Base-by-base conservation (phyloP, 495 filamentous ascomycete species). In the Lasiosphaeriaceae sp. region DNA sequence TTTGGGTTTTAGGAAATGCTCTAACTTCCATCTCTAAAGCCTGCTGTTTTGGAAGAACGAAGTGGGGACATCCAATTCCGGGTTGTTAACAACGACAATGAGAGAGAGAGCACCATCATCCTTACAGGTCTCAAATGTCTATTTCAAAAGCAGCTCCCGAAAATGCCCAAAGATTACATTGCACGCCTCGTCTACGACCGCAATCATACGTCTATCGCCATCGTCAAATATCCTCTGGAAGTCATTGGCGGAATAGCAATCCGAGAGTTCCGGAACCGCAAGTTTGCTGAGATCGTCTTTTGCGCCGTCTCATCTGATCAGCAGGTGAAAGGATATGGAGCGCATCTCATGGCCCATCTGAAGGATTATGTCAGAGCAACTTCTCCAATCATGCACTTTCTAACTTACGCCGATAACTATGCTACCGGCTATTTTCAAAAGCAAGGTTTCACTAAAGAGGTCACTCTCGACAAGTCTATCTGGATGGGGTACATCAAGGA, bases 401-500 rank as follows among this genome's bases (percentile, higher is more conserved):
- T 97, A 7, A 97, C 93, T 16, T 97, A 97, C 64, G 93, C 93
- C 44, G 93, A 97, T 70, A 97, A 97, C 64, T 97, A 96, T 67
- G 93, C 93, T 20, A 97, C 96, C 55, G 93, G 92, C 0, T 97
- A 96, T 65, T 97, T 97, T 77, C 93, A 96, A 66, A 97, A 97
- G 69, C 93, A 97, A 71, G 93, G 93, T 0, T 97, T 97, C 64
- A 96, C 92, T 0, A 97, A 97, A 65, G 91, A 97, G 56, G 95
- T 97, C 65, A 95, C 90, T 0, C 81, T 97, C 2, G 90, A 93
- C 26, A 87, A 83, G 64, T 81, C 86, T 6, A 83, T 89, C 24
- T 97, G 93, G 93, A 97, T 96, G 92, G 93, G 93, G 20, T 97
- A 96, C 66, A 97, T 97, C 69, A 97, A 97, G 72, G 93, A 97